These are phyloP conservation scores for Trichoderma koningii DNA, from an alignment of 2,329 filamentous ascomycete genomes.

Conservation along the genomic window DNA sequence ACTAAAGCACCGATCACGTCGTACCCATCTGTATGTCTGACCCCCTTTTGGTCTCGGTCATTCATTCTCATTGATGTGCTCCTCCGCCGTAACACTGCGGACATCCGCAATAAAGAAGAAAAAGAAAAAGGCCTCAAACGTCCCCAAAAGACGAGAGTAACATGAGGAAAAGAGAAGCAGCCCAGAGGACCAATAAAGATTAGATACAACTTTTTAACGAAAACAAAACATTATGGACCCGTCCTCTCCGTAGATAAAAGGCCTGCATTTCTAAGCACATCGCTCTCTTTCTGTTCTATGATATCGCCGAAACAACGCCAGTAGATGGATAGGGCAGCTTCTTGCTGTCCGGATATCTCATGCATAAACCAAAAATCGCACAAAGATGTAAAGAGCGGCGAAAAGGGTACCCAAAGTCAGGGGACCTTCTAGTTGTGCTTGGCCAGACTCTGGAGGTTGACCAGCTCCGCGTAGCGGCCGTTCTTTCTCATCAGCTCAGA, in stretches of 20 bases:
- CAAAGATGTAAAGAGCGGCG: background rate
- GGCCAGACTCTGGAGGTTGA: conserved; percentile 77
- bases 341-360: conserved; percentile 24
- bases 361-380: conserved; percentile 12
- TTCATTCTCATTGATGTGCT: conserved; percentile 12
- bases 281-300: conserved; percentile 18
- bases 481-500: conserved; percentile 67
- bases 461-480: conserved; percentile 75
- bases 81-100: conserved; percentile 7
- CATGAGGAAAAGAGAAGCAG: background rate
- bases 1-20: conserved; percentile 8
- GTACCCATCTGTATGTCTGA: conserved; percentile 5
- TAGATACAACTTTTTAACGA: conserved; percentile 20
- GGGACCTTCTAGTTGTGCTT: conserved; percentile 45
- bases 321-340: conserved; percentile 21
- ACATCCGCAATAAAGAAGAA: background rate
- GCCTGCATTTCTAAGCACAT: conserved; percentile 4
- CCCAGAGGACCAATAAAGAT: conserved; percentile 5
- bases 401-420: background rate
- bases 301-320: conserved; percentile 20
- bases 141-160: background rate
- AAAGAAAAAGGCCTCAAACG: background rate
- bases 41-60: background rate
- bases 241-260: conserved; percentile 2
- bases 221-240: conserved; percentile 3